Evolutionary conservation across 345 rosid genomes (phyloP).

Genomic region (Geranium rotundifolium): DNA sequence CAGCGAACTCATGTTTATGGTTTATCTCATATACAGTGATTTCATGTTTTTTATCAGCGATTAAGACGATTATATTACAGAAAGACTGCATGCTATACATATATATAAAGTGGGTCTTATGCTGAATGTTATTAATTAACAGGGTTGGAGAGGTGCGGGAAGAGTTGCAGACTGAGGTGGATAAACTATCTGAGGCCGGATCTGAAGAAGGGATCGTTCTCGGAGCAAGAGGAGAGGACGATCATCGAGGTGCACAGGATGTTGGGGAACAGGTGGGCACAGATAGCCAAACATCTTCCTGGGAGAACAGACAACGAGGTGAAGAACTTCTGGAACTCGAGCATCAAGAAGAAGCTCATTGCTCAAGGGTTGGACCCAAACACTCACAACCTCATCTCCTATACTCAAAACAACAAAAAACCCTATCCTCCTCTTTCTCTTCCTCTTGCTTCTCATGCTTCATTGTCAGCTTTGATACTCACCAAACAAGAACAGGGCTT

Average conservation of each 20-base stretch:
- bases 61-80: neutral
- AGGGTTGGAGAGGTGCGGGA: slow-evolving; percentile 60
- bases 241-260: slow-evolving; percentile 43
- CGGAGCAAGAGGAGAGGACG: slow-evolving; percentile 37
- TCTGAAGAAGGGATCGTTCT: slow-evolving; percentile 44
- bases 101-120: neutral
- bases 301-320: slow-evolving; percentile 59
- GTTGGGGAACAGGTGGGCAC: slow-evolving; percentile 58
- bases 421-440: neutral
- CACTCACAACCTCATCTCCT: slow-evolving; percentile 37
- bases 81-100: neutral
- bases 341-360: slow-evolving; percentile 55
- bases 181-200: slow-evolving; percentile 56
- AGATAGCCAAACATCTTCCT: slow-evolving; percentile 57
- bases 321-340: slow-evolving; percentile 57
- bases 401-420: slow-evolving; percentile 2
- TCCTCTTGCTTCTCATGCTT: too few relatives aligned
- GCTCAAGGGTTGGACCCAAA: slow-evolving; percentile 45
- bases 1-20: too few relatives aligned
- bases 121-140: too few relatives aligned
- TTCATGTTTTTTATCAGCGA: too few relatives aligned
- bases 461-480: neutral
- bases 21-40: too few relatives aligned
- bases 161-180: slow-evolving; percentile 61
- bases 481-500: slow-evolving; percentile 15